Conservation (phyloP, 2,329 filamentous ascomycete genomes). For the Aspergillus japonicus region DNA sequence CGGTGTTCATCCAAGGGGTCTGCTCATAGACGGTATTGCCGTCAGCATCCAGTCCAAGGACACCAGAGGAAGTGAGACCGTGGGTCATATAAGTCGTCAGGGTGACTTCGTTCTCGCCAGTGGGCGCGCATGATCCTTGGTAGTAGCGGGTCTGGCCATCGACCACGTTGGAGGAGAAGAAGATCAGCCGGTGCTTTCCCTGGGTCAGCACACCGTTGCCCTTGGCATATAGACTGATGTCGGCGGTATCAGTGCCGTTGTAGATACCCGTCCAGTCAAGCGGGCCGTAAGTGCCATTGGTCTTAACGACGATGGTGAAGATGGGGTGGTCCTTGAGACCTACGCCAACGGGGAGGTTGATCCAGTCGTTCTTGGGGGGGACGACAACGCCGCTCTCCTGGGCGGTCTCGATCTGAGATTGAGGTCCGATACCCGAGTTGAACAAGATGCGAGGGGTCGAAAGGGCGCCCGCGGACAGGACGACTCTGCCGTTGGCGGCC, state of each 20-base stretch:
- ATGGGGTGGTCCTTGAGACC: conserved; percentile 48
- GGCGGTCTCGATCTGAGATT: conserved; percentile 47
- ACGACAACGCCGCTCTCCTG: conserved; percentile 44
- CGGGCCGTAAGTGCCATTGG: conserved; percentile 17
- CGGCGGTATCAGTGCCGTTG: conserved; percentile 11
- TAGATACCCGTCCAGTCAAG: not conserved
- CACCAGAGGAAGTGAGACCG: conserved; percentile 27
- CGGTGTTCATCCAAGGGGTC: conserved; percentile 26
- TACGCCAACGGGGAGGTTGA: conserved; percentile 52
- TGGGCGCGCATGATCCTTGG: conserved; percentile 25
- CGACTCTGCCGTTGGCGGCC: conserved; percentile 61
- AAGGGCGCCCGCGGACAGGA: conserved; percentile 67
- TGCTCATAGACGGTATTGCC: conserved; percentile 28
- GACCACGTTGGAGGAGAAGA: conserved; percentile 28
- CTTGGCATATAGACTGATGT: conserved; percentile 27
- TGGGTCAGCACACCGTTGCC: conserved; percentile 21
- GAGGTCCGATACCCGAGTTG: conserved; percentile 62
- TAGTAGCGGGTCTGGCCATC: conserved; percentile 28
- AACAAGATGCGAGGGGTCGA: conserved; percentile 69
- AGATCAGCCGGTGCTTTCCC: conserved; percentile 28
- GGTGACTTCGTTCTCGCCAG: conserved; percentile 15
- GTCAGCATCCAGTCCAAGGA: conserved; percentile 23
- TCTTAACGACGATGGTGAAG: conserved; percentile 6
- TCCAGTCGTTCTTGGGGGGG: conserved; percentile 48
- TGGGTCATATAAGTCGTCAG: conserved; percentile 30